Base-by-base conservation (phyloP, 2,329 filamentous ascomycete species). In the Cytospora paraplurivora region DNA sequence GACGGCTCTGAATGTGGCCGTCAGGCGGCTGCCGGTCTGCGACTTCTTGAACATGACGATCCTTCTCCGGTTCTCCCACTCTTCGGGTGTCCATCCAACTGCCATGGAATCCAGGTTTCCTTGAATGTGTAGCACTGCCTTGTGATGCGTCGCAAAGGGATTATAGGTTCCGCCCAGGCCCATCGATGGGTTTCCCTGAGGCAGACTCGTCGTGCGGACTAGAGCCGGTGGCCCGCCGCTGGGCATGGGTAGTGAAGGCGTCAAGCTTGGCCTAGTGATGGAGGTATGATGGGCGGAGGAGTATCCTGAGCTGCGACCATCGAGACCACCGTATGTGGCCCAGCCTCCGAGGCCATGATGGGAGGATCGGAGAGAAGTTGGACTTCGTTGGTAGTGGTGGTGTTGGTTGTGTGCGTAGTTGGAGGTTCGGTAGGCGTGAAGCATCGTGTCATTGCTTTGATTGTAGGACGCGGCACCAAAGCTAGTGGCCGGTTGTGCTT, bases 1-100 rank as follows among this genome's bases (percentile, higher is more conserved):
- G 54, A 97, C 88, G 0, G 93, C 82, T 56, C 88, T 86, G 78
- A 98, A 98, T 15, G 83, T 89, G 15, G 92, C 87, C 38, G 88
- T 89, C 62, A 98, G 89, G 4, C 90, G 92, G 72, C 90, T 93
- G 34, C 92, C 93, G 38, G 82, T 83, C 76, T 98, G 94, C 65
- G 85, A 86, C 71, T 95, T 89, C 70, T 85, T 88, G 79, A 99
- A 99, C 70, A 93, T 86, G 19, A 99, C 93, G 44, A 99, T 88
- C 41, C 95, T 86, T 54, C 95, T 84, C 71, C 91, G 90, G 59
- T 87, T 87, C 44, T 88, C 85, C 77, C 87, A 88, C 75, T 99
- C 95, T 67, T 96, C 92, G 34, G 83, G 77, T 0, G 86, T 89
- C 95, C 95, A 99, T 66, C 88, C 85, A 67, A 90, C 85, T 0